A percentile compares a stretch with the other conserved stretches of the same genome.
Evolutionary conservation across 2,329 filamentous ascomycete genomes (phyloP).

Genomic region (Aspergillus sp.): DNA sequence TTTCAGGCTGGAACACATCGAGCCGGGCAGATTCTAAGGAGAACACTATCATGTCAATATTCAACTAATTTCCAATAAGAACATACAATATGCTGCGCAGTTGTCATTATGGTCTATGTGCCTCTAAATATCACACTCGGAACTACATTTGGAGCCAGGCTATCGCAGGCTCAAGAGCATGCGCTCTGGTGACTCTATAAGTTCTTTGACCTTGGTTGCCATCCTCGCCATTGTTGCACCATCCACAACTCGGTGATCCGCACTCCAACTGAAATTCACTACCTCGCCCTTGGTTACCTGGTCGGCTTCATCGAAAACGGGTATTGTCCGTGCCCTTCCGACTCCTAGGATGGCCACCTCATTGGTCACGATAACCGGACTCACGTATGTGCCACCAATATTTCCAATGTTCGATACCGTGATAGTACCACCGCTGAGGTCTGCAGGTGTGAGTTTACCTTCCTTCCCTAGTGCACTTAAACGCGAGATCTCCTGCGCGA

Average conservation of each 20-base stretch:
- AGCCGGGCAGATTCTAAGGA: too few relatives aligned
- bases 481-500: constrained; percentile 73
- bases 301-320: constrained; percentile 65
- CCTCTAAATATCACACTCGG: neutral
- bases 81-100: neutral
- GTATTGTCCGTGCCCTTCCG: constrained; percentile 75
- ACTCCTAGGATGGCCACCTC: constrained; percentile 92
- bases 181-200: constrained; percentile 79
- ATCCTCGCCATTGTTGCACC: constrained; percentile 92
- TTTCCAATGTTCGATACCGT: constrained; percentile 96
- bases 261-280: constrained; percentile 93
- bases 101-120: constrained; percentile 9
- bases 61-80: neutral
- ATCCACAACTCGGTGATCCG: constrained; percentile 91
- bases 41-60: too few relatives aligned
- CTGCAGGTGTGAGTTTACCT: constrained; percentile 72
- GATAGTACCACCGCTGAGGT: constrained; percentile 85
- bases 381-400: constrained; percentile 88
- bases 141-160: constrained; percentile 19
- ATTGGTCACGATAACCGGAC: constrained; percentile 84
- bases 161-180: constrained; percentile 83
- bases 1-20: too few relatives aligned
- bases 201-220: constrained; percentile 73
- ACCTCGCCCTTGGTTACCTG: constrained; percentile 74
- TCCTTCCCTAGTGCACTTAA: constrained; percentile 70